Percentiles rank a stretch among this genome's conserved stretches.
Conservation (phyloP, 306 rosid species). For the Acmispon strigosus region DNA sequence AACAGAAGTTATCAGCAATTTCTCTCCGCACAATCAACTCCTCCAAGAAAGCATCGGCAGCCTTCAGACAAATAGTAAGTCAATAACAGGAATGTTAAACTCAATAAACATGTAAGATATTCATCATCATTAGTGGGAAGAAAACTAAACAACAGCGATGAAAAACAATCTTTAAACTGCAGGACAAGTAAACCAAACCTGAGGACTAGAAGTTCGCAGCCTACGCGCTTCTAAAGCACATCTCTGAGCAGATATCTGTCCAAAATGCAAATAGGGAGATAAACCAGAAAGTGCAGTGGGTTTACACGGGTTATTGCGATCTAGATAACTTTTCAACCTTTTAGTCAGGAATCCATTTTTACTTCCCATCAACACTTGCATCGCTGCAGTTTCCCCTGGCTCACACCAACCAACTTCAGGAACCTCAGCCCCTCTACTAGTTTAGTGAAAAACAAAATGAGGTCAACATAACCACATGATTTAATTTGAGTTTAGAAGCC, state of each 20-base stretch:
- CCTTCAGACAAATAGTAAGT: slow-evolving; percentile 39
- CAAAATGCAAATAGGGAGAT: slow-evolving; percentile 94
- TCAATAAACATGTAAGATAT: neutral
- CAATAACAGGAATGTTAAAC: neutral
- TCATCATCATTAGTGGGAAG: neutral
- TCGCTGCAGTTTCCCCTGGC: slow-evolving; percentile 78
- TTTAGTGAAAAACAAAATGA: neutral
- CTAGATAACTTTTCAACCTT: slow-evolving; percentile 60
- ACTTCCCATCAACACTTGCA: slow-evolving; percentile 80
- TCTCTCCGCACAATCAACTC: slow-evolving; percentile 88
- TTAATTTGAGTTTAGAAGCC: neutral
- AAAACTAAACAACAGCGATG: neutral
- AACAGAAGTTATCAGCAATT: slow-evolving; percentile 91
- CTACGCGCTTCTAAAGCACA: slow-evolving; percentile 88
- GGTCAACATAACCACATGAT: slow-evolving; percentile 7
- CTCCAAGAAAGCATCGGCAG: slow-evolving; percentile 73
- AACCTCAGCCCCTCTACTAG: slow-evolving; percentile 79
- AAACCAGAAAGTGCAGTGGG: slow-evolving; percentile 75
- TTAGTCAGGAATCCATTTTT: slow-evolving; percentile 81
- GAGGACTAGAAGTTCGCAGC: slow-evolving; percentile 38
- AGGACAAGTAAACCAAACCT: slow-evolving; percentile 44
- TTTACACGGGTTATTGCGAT: slow-evolving; percentile 71
- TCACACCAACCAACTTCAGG: slow-evolving; percentile 87
- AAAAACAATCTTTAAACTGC: neutral
- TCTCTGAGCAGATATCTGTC: slow-evolving; percentile 82